Conservation (phyloP, 2,329 filamentous ascomycete species). For the Xylariales sp. region DNA sequence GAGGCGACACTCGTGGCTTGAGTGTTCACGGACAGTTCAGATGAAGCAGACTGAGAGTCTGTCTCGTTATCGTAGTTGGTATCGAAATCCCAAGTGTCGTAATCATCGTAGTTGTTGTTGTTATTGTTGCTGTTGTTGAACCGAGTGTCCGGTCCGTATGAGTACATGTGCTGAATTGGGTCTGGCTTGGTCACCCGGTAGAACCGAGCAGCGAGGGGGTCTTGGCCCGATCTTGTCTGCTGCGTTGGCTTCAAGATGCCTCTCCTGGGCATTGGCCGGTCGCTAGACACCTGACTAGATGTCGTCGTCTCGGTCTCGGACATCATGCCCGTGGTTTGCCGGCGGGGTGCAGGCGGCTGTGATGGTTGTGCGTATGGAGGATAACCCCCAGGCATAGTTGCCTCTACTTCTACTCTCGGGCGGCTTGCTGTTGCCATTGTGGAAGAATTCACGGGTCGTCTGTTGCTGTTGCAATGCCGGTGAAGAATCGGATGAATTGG, state of each 20-base stretch:
- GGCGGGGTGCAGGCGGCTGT: conserved; percentile 10
- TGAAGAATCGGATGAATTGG: neutral
- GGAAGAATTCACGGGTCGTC: conserved; percentile 12
- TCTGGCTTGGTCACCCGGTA: conserved; percentile 19
- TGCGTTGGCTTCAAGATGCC: conserved; percentile 20
- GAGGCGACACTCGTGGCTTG: conserved; percentile 33
- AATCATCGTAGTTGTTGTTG: conserved; percentile 20
- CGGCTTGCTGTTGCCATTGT: conserved; percentile 16
- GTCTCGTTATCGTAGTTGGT: conserved; percentile 28
- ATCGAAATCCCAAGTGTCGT: conserved; percentile 22
- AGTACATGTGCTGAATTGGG: conserved; percentile 9
- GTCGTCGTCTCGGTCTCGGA: conserved; percentile 19
- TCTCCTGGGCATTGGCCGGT: conserved; percentile 16
- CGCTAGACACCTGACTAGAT: conserved; percentile 14
- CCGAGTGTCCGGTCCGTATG: conserved; percentile 17
- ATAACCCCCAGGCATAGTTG: conserved; percentile 21
- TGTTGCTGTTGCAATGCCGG: conserved; percentile 12
- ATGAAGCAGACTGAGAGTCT: conserved; percentile 30
- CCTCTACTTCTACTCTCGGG: conserved; percentile 14
- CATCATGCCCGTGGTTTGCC: conserved; percentile 14
- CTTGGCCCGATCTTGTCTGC: conserved; percentile 13
- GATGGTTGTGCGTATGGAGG: conserved; percentile 16
- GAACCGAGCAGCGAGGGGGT: conserved; percentile 24
- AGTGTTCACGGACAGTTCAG: conserved; percentile 31
- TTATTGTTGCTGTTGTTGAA: too few species aligned